Evolutionary conservation across 1,139 yeast genomes (phyloP), one percentile per base, ranked within the genome.

Genomic region (Insectozyma bohioensis): DNA sequence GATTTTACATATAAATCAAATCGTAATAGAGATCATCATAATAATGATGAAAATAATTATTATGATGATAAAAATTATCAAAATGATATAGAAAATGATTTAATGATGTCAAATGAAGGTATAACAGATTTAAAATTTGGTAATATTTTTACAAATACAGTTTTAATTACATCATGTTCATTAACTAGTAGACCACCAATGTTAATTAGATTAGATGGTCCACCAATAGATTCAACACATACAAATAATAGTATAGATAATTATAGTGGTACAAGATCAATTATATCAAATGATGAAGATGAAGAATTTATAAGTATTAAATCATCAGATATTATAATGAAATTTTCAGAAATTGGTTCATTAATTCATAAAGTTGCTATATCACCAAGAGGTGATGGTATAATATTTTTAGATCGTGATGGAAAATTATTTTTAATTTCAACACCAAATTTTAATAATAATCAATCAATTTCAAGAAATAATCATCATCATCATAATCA

Each of bases 341-440:
- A 80, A 41, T 61, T 88, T 8, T 84, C 83, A 35, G 95, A 88
- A 48, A 75, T 87, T n/a, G 97, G 97, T 0, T 75, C 85, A 1
- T 66, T 77, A 6, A 83, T 87, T 35, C 95, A 88, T 54, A 67
- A 71, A 31, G 75, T 83, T 33, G 80, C 83, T 6, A 68, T 85
- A 1, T 85, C 95, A 9, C 96, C 97, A 1, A 66, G 95, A 14
- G 90, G 92, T 12, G 95, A 87, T 52, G 83, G 95, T 0, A 69
- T 87, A 20, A 95, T 90, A 1, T 82, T 85, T 45, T 59, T 87
- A 21, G 92, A 84, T 52, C 76, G 85, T 42, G 80, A 78, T 35
- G 97, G 97, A 0, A 65, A 76, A 4, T 79, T 87, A 0, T 85
- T 75, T 46, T 67, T 88, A 31, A 77, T 86, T 53, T 69, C 80